Evolutionary conservation across 495 filamentous ascomycete species (phyloP).

Genomic region (Eremomyces bilateralis): DNA sequence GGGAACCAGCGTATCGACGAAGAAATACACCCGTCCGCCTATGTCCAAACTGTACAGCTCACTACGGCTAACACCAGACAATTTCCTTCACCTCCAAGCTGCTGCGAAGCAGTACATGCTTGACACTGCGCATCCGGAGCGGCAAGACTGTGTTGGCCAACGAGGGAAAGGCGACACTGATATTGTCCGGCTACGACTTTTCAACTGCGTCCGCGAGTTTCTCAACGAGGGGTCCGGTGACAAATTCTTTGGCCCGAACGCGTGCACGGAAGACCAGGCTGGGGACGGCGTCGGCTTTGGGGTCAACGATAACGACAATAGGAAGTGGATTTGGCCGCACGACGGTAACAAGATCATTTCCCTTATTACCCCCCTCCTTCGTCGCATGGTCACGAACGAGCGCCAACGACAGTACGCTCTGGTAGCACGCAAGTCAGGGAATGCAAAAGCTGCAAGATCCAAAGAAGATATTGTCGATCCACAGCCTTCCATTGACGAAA

Average conservation of each 20-base stretch:
- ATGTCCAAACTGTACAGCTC: conserved; percentile 39
- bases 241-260: conserved; percentile 26
- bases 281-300: conserved; percentile 5
- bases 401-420: conserved; percentile 38
- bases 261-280: conserved; percentile 14
- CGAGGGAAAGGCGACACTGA: conserved; percentile 32
- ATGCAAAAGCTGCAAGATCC: too few relatives aligned
- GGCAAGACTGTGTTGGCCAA: conserved; percentile 36
- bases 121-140: conserved; percentile 30
- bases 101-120: conserved; percentile 41
- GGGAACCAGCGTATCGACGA: conserved; percentile 24
- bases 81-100: conserved; percentile 35
- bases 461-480: too few relatives aligned
- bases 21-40: conserved; percentile 38
- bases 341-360: conserved; percentile 33
- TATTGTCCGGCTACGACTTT: conserved; percentile 37
- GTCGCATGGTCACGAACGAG: conserved; percentile 45
- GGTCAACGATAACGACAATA: conserved; percentile 5
- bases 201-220: conserved; percentile 36
- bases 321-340: conserved; percentile 31
- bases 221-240: conserved; percentile 33
- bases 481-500: too few relatives aligned
- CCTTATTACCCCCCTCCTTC: conserved; percentile 33
- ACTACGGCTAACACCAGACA: conserved; percentile 33
- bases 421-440: conserved; percentile 32